A percentile compares a stretch with the other conserved stretches of the same genome.
phyloP scores from a whole-genome alignment of 2,329 filamentous ascomycete genomes.

The Colletotrichum sidae region DNA sequence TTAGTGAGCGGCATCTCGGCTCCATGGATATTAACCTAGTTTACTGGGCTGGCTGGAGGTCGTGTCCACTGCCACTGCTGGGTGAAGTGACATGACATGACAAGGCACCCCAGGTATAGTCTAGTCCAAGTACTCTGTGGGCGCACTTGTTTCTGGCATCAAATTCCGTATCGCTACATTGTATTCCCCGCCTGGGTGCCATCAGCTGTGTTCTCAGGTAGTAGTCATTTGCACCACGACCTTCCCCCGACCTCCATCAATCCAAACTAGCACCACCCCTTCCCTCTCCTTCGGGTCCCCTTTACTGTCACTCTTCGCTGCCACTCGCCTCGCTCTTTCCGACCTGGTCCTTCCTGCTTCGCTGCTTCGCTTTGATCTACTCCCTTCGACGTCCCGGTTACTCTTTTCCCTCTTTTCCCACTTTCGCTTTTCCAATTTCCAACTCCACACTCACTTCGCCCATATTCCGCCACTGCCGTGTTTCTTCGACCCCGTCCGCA shows the following conservation, averaged over 20 bases:
- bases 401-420: constrained; percentile 19
- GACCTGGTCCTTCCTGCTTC: constrained; percentile 14
- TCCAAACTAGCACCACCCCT: constrained; percentile 19
- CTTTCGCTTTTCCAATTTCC: constrained; percentile 21
- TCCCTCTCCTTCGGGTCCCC: background rate
- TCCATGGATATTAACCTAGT: background rate
- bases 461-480: constrained; percentile 7
- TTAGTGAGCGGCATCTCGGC: background rate
- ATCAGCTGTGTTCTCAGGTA: background rate
- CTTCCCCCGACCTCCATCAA: constrained; percentile 17
- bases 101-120: background rate
- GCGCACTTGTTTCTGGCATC: background rate
- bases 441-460: constrained; percentile 15
- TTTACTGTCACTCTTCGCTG: constrained; percentile 18
- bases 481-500: background rate
- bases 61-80: background rate
- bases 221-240: constrained; percentile 3
- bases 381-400: constrained; percentile 26
- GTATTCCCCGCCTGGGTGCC: constrained; percentile 8
- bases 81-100: constrained; percentile 17
- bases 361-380: background rate
- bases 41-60: background rate
- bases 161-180: constrained; percentile 21
- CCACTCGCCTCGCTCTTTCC: constrained; percentile 24
- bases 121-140: too few species aligned